phyloP scores from a whole-genome alignment of 129 eudicot species.

The Tagetes patula region DNA sequence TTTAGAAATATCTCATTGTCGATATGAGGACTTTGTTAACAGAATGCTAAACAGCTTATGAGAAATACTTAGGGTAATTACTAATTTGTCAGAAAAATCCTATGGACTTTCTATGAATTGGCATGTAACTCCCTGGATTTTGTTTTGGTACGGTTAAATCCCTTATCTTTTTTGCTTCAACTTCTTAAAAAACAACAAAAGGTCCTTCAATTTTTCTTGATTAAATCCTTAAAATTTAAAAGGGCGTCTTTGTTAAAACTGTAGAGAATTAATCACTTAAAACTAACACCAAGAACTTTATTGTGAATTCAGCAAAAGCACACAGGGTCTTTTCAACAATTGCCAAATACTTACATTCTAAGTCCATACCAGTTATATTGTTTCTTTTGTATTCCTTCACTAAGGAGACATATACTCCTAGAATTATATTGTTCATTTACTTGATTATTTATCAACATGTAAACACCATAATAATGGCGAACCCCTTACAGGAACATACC shows the following conservation, averaged over 20 bases:
- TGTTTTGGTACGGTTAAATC: no score
- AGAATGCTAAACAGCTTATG: no score
- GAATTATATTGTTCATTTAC: background rate
- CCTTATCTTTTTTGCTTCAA: no score
- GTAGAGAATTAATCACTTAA: background rate
- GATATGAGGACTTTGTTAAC: no score
- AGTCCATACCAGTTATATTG: background rate
- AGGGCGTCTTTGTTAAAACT: background rate
- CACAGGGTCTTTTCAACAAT: background rate
- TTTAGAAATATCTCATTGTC: no score
- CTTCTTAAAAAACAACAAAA: background rate
- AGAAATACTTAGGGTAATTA: no score
- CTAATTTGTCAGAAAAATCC: no score
- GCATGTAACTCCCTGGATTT: no score
- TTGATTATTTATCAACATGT: background rate
- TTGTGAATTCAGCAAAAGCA: background rate
- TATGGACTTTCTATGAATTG: no score
- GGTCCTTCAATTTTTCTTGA: background rate
- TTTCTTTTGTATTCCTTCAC: background rate
- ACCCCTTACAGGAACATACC: slow-evolving; percentile 37
- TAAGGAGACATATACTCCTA: background rate
- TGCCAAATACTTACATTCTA: background rate
- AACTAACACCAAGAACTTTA: background rate
- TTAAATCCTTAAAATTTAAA: background rate
- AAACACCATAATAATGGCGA: background rate